These are phyloP conservation scores for Raphanus hybrid DNA, from an alignment of 441 rosid species.

Conservation along the genomic window DNA sequence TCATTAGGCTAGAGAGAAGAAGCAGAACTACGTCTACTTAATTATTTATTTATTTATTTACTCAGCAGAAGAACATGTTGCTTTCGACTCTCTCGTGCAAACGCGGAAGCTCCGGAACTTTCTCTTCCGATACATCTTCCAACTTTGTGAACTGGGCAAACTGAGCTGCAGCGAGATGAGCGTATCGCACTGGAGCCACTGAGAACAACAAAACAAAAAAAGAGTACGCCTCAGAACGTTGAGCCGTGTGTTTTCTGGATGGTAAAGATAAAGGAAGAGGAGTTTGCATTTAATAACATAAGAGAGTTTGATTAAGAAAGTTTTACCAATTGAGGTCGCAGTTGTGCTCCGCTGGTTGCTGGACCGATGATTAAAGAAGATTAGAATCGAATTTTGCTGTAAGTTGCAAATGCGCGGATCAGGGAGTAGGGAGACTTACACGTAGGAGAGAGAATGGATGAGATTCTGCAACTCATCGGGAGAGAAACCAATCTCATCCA, in stretches of 20 bases:
- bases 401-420: not conserved
- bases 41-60: not conserved
- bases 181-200: conserved; percentile 94
- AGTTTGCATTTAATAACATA: not conserved
- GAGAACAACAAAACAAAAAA: too few relatives aligned
- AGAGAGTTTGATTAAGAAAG: not conserved
- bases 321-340: conserved; percentile 81
- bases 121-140: conserved; percentile 63
- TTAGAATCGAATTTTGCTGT: not conserved
- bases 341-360: conserved; percentile 90
- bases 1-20: not conserved
- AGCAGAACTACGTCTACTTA: conserved; percentile 9
- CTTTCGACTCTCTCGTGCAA: conserved; percentile 56
- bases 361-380: conserved; percentile 21
- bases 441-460: conserved; percentile 76
- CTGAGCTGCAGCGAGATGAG: conserved; percentile 90
- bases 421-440: conserved; percentile 50
- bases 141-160: conserved; percentile 74
- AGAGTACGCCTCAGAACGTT: too few relatives aligned
- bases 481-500: conserved; percentile 92
- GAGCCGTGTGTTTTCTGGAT: too few relatives aligned
- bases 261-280: too few relatives aligned
- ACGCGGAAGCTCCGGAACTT: conserved; percentile 72
- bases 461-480: conserved; percentile 76
- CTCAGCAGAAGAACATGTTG: conserved; percentile 92